These are phyloP conservation scores for Nitzschia putrida DNA, from an alignment of 108 stramenopile genomes.

Conservation along the genomic window DNA sequence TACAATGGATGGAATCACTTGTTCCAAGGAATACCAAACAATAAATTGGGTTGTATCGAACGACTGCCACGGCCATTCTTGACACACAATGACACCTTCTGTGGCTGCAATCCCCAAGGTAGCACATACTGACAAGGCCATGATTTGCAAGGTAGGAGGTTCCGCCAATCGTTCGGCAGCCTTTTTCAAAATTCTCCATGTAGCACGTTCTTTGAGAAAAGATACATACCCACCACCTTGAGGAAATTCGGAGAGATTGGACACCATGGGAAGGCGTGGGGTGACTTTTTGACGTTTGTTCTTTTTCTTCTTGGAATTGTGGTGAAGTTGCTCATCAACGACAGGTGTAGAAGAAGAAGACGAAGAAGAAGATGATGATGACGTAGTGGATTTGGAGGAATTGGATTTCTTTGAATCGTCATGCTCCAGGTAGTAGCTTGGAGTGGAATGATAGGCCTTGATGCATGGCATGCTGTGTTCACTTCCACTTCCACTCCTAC, in stretches of 20 bases:
- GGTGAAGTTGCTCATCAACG: too few relatives aligned
- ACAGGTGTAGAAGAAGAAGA: too few relatives aligned
- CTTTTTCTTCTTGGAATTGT: too few relatives aligned
- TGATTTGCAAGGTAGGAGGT: constrained; percentile 8
- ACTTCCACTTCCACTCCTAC: too few relatives aligned
- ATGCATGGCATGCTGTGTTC: too few relatives aligned
- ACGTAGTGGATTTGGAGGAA: too few relatives aligned
- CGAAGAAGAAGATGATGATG: not conserved
- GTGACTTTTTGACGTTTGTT: not conserved
- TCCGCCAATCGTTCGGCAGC: constrained; percentile 5
- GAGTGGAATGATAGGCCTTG: too few relatives aligned
- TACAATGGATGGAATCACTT: constrained; percentile 20
- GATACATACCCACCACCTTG: not conserved
- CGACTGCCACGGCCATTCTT: constrained; percentile 5
- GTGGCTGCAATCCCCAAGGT: constrained; percentile 5
- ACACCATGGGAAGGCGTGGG: constrained; percentile 7
- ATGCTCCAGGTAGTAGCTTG: too few relatives aligned
- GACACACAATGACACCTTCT: constrained; percentile 3
- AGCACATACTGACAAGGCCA: constrained; percentile 4
- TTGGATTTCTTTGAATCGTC: too few relatives aligned
- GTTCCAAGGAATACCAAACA: constrained; percentile 17
- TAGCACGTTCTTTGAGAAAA: not conserved
- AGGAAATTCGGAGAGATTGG: not conserved
- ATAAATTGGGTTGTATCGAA: constrained; percentile 13
- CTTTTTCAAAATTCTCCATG: not conserved